Evolutionary conservation across 2,329 filamentous ascomycete species (phyloP).

Genomic region (Cyphellophora attinorum): DNA sequence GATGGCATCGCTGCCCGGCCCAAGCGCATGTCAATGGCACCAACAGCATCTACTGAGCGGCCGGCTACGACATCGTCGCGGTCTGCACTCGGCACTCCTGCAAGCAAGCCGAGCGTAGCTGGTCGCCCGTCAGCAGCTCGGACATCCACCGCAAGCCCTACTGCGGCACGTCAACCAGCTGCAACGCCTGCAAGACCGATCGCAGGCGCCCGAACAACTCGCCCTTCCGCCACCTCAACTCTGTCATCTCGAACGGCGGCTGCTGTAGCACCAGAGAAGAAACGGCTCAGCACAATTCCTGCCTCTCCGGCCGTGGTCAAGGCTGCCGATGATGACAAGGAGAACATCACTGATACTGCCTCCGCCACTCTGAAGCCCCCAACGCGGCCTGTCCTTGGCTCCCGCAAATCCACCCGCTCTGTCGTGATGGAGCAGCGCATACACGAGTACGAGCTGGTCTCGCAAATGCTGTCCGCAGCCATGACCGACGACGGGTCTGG

Average conservation of each 20-base stretch:
- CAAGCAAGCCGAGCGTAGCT: conserved; percentile 9
- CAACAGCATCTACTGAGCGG: conserved; percentile 23
- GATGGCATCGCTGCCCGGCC: conserved; percentile 30
- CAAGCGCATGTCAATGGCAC: conserved; percentile 35
- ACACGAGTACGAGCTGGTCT: conserved; percentile 21
- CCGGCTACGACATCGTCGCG: conserved; percentile 7
- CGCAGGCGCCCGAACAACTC: conserved; percentile 19
- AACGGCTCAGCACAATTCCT: conserved; percentile 26
- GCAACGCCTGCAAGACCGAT: conserved; percentile 20
- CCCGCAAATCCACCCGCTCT: conserved; percentile 19
- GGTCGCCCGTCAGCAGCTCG: conserved; percentile 4
- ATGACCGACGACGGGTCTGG: conserved; percentile 21
- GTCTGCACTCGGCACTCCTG: conserved; percentile 8
- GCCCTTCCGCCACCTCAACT: conserved; percentile 19
- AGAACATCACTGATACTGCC: conserved; percentile 6
- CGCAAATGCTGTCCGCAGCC: conserved; percentile 21
- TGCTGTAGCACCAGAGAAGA: conserved; percentile 22
- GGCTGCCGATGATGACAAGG: conserved; percentile 20
- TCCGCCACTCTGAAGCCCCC: conserved; percentile 5
- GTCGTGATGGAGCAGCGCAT: conserved; percentile 21
- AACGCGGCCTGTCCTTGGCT: conserved; percentile 13
- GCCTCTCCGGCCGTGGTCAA: conserved; percentile 20
- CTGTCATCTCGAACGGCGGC: conserved; percentile 19
- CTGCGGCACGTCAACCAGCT: conserved; percentile 22
- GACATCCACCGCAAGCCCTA: conserved; percentile 26